These are phyloP conservation scores for Scheffersomyces cryptocercus DNA, from an alignment of 1,139 yeast species.

Conservation along the genomic window DNA sequence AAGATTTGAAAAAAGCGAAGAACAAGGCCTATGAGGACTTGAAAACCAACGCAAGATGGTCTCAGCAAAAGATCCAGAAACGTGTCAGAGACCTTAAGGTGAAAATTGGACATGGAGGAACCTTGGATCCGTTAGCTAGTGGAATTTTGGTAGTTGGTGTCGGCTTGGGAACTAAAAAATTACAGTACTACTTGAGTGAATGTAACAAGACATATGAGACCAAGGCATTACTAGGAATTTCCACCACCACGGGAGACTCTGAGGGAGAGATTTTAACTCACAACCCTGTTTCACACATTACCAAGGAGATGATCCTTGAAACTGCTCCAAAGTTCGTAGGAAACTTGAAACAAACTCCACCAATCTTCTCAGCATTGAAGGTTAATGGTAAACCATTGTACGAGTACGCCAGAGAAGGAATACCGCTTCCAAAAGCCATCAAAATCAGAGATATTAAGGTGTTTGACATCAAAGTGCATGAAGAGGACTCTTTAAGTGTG, in stretches of 20 bases:
- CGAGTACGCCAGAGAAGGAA: conserved; percentile 89
- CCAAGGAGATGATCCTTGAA: conserved; percentile 50
- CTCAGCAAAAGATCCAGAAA: conserved; percentile 44
- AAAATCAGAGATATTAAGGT: conserved; percentile 74
- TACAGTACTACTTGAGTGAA: conserved; percentile 70
- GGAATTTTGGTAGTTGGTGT: conserved; percentile 92
- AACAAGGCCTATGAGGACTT: conserved; percentile 32
- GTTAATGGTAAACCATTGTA: conserved; percentile 93
- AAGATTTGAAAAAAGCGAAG: conserved; percentile 48
- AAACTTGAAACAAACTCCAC: conserved; percentile 84
- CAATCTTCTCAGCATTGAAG: conserved; percentile 90
- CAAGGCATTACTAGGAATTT: conserved; percentile 80
- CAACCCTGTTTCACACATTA: conserved; percentile 59
- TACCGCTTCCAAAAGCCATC: conserved; percentile 80
- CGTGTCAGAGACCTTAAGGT: conserved; percentile 57
- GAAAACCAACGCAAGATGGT: conserved; percentile 50
- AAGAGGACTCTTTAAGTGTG: conserved; percentile 51
- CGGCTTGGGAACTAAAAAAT: conserved; percentile 82
- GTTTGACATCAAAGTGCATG: conserved; percentile 51
- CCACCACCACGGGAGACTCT: conserved; percentile 92
- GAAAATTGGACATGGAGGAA: conserved; percentile 98
- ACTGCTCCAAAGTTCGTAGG: conserved; percentile 72
- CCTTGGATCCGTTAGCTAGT: conserved; percentile 91
- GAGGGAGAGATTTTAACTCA: conserved; percentile 78
- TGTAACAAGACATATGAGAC: conserved; percentile 80